Percentiles rank a stretch among this genome's conserved stretches.
These are phyloP conservation scores for Tubosaeta brunneosetosa DNA, from an alignment of 768 basidiomycete species.

Conservation along the genomic window DNA sequence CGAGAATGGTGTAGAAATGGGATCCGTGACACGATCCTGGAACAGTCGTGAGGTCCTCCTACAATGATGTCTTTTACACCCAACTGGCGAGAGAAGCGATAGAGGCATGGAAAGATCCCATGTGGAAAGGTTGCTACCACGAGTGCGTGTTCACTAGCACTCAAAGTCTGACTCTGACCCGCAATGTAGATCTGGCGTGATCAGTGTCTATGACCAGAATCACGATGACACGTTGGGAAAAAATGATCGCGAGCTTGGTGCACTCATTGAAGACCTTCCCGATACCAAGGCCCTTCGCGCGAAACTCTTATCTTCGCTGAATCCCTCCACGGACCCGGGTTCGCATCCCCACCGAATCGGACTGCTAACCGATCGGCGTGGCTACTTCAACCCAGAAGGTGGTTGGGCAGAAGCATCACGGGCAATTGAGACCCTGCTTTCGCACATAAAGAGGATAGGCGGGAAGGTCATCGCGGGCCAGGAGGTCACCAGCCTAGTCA, in stretches of 20 bases:
- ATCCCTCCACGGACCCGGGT: background rate
- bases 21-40: background rate
- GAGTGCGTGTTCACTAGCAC: constrained; percentile 44
- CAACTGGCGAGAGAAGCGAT: constrained; percentile 76
- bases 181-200: constrained; percentile 21
- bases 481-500: constrained; percentile 48
- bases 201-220: constrained; percentile 20
- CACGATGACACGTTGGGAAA: constrained; percentile 53
- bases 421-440: constrained; percentile 53
- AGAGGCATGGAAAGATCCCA: constrained; percentile 61
- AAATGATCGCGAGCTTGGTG: constrained; percentile 61
- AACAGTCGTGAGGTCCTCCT: constrained; percentile 71
- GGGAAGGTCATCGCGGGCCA: constrained; percentile 58
- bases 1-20: background rate
- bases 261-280: constrained; percentile 36
- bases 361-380: constrained; percentile 30
- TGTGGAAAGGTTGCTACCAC: constrained; percentile 75
- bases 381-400: constrained; percentile 70
- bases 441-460: constrained; percentile 52
- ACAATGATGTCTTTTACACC: constrained; percentile 65
- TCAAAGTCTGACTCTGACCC: background rate
- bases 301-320: constrained; percentile 17
- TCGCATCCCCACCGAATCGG: constrained; percentile 9
- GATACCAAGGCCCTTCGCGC: constrained; percentile 11
- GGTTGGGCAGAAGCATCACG: constrained; percentile 84